A percentile compares a stretch with the other conserved stretches of the same genome.
Evolutionary conservation across 2,329 filamentous ascomycete species (phyloP).

Genomic region (Dactylellina haptotyla): DNA sequence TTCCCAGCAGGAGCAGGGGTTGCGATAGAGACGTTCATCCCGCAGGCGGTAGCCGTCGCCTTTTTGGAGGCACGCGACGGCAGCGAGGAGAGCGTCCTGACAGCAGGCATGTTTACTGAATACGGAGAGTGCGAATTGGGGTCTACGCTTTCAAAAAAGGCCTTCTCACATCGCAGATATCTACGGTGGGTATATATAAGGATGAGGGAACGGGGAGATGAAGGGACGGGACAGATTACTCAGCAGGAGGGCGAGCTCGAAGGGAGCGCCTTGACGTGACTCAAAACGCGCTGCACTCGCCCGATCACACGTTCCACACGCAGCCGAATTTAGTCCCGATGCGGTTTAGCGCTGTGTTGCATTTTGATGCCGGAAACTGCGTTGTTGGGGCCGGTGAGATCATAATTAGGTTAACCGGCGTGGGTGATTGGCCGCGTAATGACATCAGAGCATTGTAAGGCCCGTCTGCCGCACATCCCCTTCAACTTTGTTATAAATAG

Average conservation of each 20-base stretch:
- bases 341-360: conserved; percentile 2
- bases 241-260: neutral
- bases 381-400: conserved; percentile 35
- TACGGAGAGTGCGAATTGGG: neutral
- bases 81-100: conserved; percentile 35
- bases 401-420: conserved; percentile 21
- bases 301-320: conserved; percentile 4
- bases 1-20: neutral
- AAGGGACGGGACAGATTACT: neutral
- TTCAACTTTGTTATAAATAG: conserved; percentile 19
- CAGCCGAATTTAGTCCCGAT: neutral
- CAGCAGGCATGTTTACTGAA: conserved; percentile 15
- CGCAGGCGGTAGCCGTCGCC: conserved; percentile 21
- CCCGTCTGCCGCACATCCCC: neutral
- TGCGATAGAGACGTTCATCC: conserved; percentile 19
- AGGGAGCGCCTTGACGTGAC: conserved; percentile 7
- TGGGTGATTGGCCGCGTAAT: conserved; percentile 12
- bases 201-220: neutral
- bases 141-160: neutral
- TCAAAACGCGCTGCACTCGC: neutral
- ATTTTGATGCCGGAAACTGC: conserved; percentile 9
- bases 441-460: conserved; percentile 21
- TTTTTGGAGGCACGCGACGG: conserved; percentile 8
- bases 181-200: neutral
- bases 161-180: neutral